These are phyloP conservation scores for Oleoguttula mirabilis DNA, from an alignment of 495 filamentous ascomycete genomes.

Conservation along the genomic window DNA sequence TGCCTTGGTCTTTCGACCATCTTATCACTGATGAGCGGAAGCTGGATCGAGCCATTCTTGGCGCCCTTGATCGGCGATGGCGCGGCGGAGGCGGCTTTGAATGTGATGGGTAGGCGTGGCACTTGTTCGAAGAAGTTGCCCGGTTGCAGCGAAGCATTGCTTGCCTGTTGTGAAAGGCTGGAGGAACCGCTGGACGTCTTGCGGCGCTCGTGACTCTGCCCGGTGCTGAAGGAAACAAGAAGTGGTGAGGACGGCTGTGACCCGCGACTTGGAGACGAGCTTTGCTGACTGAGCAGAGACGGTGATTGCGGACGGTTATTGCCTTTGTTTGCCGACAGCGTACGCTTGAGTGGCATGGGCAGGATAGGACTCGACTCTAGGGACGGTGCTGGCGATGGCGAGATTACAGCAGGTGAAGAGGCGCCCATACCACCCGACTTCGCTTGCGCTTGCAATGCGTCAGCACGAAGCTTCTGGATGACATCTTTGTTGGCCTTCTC, in stretches of 20 bases:
- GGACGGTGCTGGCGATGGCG: slow-evolving; percentile 43
- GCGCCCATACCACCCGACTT: slow-evolving; percentile 15
- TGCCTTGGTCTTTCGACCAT: neutral
- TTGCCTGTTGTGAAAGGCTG: slow-evolving; percentile 65
- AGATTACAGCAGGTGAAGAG: slow-evolving; percentile 24
- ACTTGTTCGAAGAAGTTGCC: slow-evolving; percentile 55
- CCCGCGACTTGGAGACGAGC: slow-evolving; percentile 70
- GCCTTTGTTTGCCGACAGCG: slow-evolving; percentile 64
- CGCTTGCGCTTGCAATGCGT: slow-evolving; percentile 43
- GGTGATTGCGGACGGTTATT: slow-evolving; percentile 75
- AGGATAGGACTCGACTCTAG: slow-evolving; percentile 79
- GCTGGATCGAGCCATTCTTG: slow-evolving; percentile 31
- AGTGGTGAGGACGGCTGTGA: slow-evolving; percentile 94
- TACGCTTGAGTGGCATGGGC: slow-evolving; percentile 68
- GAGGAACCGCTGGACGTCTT: slow-evolving; percentile 85
- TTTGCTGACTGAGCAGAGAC: slow-evolving; percentile 62
- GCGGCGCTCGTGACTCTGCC: slow-evolving; percentile 55
- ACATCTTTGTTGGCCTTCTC: slow-evolving; percentile 99
- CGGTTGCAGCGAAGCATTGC: slow-evolving; percentile 54
- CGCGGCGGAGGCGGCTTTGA: slow-evolving; percentile 2
- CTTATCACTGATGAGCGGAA: slow-evolving; percentile 1
- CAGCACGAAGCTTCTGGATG: slow-evolving; percentile 84
- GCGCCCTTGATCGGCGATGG: slow-evolving; percentile 62
- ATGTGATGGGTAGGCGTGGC: slow-evolving; percentile 36
- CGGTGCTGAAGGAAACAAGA: slow-evolving; percentile 81